Evolutionary conservation across 306 rosid species (phyloP), one percentile per base, ranked within the genome.

Genomic region (Glycine soja): DNA sequence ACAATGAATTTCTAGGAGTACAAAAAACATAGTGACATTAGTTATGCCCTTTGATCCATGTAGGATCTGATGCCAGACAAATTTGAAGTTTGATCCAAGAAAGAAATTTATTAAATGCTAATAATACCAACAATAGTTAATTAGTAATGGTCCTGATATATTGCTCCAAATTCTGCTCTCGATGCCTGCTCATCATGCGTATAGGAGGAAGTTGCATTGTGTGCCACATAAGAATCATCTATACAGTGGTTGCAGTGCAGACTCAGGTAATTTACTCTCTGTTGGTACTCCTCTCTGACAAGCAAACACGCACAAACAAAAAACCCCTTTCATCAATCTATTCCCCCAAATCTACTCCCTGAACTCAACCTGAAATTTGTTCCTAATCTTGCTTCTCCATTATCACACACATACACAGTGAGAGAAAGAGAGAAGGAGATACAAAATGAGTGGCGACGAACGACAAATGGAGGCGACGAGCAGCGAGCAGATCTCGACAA

Each of bases 91-190:
- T 46, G 72, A 48, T 69, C 38, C 38, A 34, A 4, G 4, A 36
- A 13, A 46, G 58, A 47, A 53, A 46, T 53, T 65, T 10, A 72
- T 1, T 24, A 24, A 24, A 24, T 24, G 30, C 30, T 30, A 45
- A 34, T 10, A 7, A 47, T 54, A 47, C 52, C 3, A 50, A 54
- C 4, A 79, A 56, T 4, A 68, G 12, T 61, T 71, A 68, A 36
- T 80, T 86, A 94, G 81, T 89, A 87, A 76, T 92, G 97, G 6
- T 93, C 90, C 82, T 90, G 97, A 80, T 91, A 96, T 77, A 88
- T 90, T 13, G 97, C 98, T 75, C 98, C 97, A 78, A 96, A 96
- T 82, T 96, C 99, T 36, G 94, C 90, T 82, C 93, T 91, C 99
- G 98, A 92, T 51, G 97, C 93, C 83, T 93, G 98, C 83, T 95